A percentile compares a stretch with the other conserved stretches of the same genome.
These are phyloP conservation scores for Saccharomycopsis babjevae DNA, from an alignment of 805 yeast species.

Conservation along the genomic window DNA sequence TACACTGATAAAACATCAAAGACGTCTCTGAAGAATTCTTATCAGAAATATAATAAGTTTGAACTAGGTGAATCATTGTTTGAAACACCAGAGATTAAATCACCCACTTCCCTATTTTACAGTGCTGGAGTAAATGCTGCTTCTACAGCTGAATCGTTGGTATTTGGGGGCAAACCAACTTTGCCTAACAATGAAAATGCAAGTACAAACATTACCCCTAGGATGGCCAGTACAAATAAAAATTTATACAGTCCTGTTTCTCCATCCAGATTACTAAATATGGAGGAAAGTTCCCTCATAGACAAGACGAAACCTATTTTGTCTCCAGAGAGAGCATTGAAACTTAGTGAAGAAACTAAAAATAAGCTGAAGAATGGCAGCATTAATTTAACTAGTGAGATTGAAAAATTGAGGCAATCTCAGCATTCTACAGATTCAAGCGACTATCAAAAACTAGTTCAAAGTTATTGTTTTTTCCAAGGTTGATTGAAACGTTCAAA, in stretches of 20 bases:
- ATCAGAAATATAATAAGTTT: background rate
- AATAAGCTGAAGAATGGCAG: background rate
- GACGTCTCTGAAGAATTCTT: background rate
- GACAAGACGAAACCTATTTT: background rate
- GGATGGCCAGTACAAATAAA: background rate
- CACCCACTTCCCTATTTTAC: background rate
- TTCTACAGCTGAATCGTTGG: background rate
- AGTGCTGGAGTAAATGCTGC: background rate
- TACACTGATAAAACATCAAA: background rate
- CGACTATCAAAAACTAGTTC: constrained; percentile 46
- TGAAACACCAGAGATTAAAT: background rate
- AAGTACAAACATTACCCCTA: background rate
- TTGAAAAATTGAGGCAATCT: constrained; percentile 13
- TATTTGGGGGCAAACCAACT: background rate
- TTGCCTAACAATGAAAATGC: background rate
- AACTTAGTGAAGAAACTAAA: background rate
- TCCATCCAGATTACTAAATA: background rate
- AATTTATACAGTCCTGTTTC: background rate
- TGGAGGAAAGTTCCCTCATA: background rate
- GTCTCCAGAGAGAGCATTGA: background rate
- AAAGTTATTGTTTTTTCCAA: constrained; percentile 51
- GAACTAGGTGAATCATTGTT: background rate
- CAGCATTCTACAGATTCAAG: constrained; percentile 36
- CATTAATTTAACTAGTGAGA: background rate
- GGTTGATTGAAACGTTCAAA: constrained; percentile 18